Conservation (phyloP, 2,329 filamentous ascomycete genomes). For the Furcasterigmium sp. region DNA sequence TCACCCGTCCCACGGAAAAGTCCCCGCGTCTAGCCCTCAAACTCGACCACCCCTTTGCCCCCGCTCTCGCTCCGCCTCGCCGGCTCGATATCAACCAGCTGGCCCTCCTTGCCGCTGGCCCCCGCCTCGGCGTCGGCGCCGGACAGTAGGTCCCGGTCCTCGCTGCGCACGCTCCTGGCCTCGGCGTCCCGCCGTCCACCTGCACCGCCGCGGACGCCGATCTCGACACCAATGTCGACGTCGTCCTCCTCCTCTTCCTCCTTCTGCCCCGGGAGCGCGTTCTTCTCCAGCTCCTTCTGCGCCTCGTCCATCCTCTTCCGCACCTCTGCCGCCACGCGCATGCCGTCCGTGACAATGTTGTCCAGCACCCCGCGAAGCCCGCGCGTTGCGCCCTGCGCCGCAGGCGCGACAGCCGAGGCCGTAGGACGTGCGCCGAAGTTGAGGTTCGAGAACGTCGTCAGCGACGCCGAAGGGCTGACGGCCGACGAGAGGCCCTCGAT, state of each 20-base stretch:
- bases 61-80: conserved; percentile 20
- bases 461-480: conserved; percentile 45
- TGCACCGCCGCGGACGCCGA: conserved; percentile 29
- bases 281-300: conserved; percentile 83
- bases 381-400: conserved; percentile 55
- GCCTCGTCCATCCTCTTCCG: conserved; percentile 91
- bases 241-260: conserved; percentile 68
- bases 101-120: conserved; percentile 27
- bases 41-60: conserved; percentile 33
- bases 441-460: conserved; percentile 81
- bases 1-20: too few species aligned
- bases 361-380: conserved; percentile 89
- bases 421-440: conserved; percentile 47
- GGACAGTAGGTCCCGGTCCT: conserved; percentile 66
- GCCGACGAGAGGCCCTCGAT: conserved; percentile 52
- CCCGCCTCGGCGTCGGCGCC: conserved; percentile 69
- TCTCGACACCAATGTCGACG: conserved; percentile 42
- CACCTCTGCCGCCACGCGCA: conserved; percentile 92
- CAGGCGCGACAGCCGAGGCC: conserved; percentile 29
- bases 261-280: conserved; percentile 58
- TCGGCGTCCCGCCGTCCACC: conserved; percentile 50
- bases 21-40: conserved; percentile 27
- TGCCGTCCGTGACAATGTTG: conserved; percentile 95
- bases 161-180: conserved; percentile 57
- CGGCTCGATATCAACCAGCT: conserved; percentile 26